Conservation (phyloP, 352 stramenopile species). For the Phytopythium boreale region DNA sequence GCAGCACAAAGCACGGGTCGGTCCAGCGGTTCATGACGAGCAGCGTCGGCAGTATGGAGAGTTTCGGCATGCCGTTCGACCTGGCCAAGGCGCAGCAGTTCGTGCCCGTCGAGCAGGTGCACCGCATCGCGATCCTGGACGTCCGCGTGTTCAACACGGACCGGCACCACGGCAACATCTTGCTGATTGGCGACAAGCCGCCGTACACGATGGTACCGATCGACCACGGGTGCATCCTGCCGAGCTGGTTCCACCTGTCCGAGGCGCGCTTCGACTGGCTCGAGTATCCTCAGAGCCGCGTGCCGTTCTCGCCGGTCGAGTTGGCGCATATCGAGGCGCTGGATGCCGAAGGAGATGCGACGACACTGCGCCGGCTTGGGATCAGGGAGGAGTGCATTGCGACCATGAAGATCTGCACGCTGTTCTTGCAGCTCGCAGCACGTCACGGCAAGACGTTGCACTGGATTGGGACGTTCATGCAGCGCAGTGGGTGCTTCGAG, state of each 20-base stretch:
- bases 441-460: slow-evolving; percentile 42
- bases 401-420: slow-evolving; percentile 73
- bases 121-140: slow-evolving; percentile 80
- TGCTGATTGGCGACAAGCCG: slow-evolving; percentile 72
- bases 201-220: slow-evolving; percentile 79
- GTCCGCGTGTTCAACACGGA: slow-evolving; percentile 86
- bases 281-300: slow-evolving; percentile 67
- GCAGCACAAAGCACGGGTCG: slow-evolving; percentile 53
- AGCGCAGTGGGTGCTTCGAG: slow-evolving; percentile 65
- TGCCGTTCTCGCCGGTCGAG: slow-evolving; percentile 40
- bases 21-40: slow-evolving; percentile 82
- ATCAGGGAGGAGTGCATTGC: slow-evolving; percentile 73
- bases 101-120: slow-evolving; percentile 71
- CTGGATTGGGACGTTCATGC: slow-evolving; percentile 75
- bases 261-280: slow-evolving; percentile 82
- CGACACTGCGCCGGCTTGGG: slow-evolving; percentile 42
- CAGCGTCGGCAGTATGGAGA: slow-evolving; percentile 75
- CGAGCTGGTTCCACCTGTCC: slow-evolving; percentile 78
- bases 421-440: slow-evolving; percentile 61
- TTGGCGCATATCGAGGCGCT: slow-evolving; percentile 55
- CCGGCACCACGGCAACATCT: slow-evolving; percentile 77
- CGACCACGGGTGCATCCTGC: slow-evolving; percentile 74
- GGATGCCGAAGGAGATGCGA: slow-evolving; percentile 48
- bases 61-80: slow-evolving; percentile 78
- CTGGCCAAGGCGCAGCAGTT: slow-evolving; percentile 55